Evolutionary conservation across 73 alveolate species (phyloP).

Genomic region (Paramecium biaurelia): DNA sequence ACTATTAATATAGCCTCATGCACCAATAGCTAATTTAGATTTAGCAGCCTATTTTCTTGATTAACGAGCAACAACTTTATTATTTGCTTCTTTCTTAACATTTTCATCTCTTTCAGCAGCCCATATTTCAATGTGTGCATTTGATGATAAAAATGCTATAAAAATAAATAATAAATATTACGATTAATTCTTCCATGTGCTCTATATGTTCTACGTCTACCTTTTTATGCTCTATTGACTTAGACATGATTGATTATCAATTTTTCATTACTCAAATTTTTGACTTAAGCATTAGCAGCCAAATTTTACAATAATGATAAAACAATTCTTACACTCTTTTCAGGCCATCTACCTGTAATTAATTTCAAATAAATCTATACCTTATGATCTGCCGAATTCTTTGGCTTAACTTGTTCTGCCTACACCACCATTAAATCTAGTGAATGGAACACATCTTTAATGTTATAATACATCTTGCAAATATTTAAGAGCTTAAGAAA

Average conservation of each 20-base stretch:
- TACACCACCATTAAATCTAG: conserved; percentile 84
- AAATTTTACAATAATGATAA: conserved; percentile 84
- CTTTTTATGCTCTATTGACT: conserved; percentile 93
- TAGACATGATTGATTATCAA: conserved; percentile 83
- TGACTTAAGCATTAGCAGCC: conserved; percentile 91
- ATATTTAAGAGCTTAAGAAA: conserved; percentile 88
- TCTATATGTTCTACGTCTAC: conserved; percentile 98
- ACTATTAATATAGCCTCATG: not conserved
- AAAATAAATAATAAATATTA: not conserved
- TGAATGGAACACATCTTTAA: conserved; percentile 91
- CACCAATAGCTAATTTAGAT: conserved; percentile 76
- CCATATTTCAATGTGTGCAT: conserved; percentile 91
- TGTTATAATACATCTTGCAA: conserved; percentile 92
- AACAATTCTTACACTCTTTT: conserved; percentile 86
- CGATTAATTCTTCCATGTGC: conserved; percentile 98
- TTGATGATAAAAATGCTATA: conserved; percentile 81
- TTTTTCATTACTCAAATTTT: conserved; percentile 88
- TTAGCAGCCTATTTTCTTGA: conserved; percentile 81
- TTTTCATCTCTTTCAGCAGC: conserved; percentile 85
- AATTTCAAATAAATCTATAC: conserved; percentile 34
- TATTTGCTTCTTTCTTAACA: conserved; percentile 89
- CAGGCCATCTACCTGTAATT: conserved; percentile 86
- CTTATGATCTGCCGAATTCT: conserved; percentile 80
- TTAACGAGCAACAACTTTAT: conserved; percentile 60
- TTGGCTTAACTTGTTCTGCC: conserved; percentile 96